Conservation (phyloP, 2,329 filamentous ascomycete genomes). For the Aspergillus vadensis region DNA sequence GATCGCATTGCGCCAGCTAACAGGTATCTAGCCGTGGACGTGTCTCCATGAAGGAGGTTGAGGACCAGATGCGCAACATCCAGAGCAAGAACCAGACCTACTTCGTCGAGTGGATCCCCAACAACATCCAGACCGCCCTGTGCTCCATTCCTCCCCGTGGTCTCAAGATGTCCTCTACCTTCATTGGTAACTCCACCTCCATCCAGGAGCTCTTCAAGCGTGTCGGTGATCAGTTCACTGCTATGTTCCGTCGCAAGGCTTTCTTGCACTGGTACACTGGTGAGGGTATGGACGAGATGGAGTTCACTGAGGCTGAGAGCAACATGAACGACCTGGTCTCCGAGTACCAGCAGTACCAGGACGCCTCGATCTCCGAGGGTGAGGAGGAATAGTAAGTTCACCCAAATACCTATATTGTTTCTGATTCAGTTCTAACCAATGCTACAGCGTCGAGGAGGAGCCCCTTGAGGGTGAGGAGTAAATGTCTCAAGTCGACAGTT, state of each 20-base stretch:
- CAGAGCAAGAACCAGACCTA: constrained; percentile 99
- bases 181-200: constrained; percentile 98
- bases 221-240: constrained; percentile 98
- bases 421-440: constrained; percentile 21
- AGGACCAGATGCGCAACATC: constrained; percentile 99
- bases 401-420: not conserved
- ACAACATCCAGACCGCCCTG: constrained; percentile 99
- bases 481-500: constrained; percentile 26
- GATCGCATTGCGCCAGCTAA: not conserved
- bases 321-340: constrained; percentile 99
- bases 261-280: constrained; percentile 99
- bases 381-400: constrained; percentile 78
- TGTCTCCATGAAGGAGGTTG: constrained; percentile 99
- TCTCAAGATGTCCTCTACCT: constrained; percentile 98
- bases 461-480: constrained; percentile 74
- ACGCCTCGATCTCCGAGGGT: constrained; percentile 94
- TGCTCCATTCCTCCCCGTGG: constrained; percentile 98
- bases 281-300: constrained; percentile 99
- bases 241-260: constrained; percentile 99
- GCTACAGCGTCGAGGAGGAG: constrained; percentile 69
- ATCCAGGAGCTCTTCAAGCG: constrained; percentile 99
- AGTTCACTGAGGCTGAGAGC: constrained; percentile 99
- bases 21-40: constrained; percentile 76
- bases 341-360: constrained; percentile 99
- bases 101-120: constrained; percentile 99